These are phyloP conservation scores for Cercis canadensis DNA, from an alignment of 306 rosid species.

Conservation along the genomic window DNA sequence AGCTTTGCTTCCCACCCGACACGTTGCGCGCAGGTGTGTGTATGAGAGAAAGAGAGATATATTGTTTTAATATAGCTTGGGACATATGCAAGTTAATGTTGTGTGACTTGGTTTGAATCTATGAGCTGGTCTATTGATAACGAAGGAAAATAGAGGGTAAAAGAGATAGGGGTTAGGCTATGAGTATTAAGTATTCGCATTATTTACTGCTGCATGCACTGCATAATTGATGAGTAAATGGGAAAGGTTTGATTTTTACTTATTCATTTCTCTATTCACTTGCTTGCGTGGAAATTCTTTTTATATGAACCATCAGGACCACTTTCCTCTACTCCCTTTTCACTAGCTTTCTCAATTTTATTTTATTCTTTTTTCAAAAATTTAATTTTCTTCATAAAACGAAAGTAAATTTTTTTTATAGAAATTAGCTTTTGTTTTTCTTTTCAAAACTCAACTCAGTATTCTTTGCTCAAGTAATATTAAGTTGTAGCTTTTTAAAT, in stretches of 20 bases:
- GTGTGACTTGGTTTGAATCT: no score
- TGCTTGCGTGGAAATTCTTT: no score
- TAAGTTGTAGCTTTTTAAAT: no score
- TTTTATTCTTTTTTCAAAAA: neutral
- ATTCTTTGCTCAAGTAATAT: no score
- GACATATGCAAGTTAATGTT: no score
- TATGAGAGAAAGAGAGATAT: neutral
- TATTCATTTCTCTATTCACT: neutral
- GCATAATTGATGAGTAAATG: neutral
- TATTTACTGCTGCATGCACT: no score
- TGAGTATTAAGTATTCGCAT: neutral
- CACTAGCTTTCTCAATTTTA: neutral
- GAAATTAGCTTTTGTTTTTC: slow-evolving; percentile 2
- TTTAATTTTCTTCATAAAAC: neutral
- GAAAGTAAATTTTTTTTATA: neutral
- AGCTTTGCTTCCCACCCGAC: slow-evolving; percentile 6
- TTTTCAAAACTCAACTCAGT: neutral
- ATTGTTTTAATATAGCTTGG: slow-evolving; percentile 2
- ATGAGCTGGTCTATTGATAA: neutral
- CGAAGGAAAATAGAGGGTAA: neutral
- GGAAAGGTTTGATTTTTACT: slow-evolving; percentile 1
- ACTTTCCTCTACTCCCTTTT: slow-evolving; percentile 17
- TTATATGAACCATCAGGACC: neutral
- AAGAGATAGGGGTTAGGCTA: slow-evolving; percentile 1
- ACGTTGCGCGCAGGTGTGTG: slow-evolving; percentile 19